These are phyloP conservation scores for Chalciporus piperatus DNA, from an alignment of 768 basidiomycete species.

Conservation along the genomic window DNA sequence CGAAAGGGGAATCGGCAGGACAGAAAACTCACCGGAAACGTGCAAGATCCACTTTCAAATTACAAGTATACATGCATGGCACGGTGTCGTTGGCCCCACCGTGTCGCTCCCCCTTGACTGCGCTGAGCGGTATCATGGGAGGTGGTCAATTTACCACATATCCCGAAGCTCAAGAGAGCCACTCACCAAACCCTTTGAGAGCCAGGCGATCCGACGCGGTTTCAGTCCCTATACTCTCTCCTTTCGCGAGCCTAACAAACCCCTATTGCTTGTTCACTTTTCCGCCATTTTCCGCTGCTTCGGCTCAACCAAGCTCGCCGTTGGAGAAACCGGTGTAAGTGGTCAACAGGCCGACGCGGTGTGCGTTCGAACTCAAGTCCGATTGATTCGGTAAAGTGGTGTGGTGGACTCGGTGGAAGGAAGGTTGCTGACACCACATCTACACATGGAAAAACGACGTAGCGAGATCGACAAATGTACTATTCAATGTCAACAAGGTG, in stretches of 20 bases:
- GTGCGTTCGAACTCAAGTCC: not conserved
- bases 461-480: not conserved
- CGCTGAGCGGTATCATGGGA: constrained; percentile 60
- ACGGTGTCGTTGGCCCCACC: too few species aligned
- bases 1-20: not conserved
- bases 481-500: too few species aligned
- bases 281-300: constrained; percentile 64
- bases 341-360: constrained; percentile 16
- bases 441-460: constrained; percentile 1
- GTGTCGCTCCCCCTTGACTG: constrained; percentile 65
- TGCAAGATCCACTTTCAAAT: constrained; percentile 72
- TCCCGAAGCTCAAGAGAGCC: not conserved
- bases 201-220: constrained; percentile 61
- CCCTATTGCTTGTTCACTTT: constrained; percentile 55
- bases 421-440: constrained; percentile 27
- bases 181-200: constrained; percentile 54
- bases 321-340: constrained; percentile 62
- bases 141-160: too few species aligned
- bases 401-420: not conserved
- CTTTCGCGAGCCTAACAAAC: constrained; percentile 48
- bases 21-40: constrained; percentile 66
- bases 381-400: not conserved
- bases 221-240: constrained; percentile 52
- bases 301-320: constrained; percentile 79
- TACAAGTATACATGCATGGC: constrained; percentile 66